Percentiles rank a stretch among this genome's conserved stretches.
phyloP scores from a whole-genome alignment of 805 yeast species.

The Kuraishia piskuri region DNA sequence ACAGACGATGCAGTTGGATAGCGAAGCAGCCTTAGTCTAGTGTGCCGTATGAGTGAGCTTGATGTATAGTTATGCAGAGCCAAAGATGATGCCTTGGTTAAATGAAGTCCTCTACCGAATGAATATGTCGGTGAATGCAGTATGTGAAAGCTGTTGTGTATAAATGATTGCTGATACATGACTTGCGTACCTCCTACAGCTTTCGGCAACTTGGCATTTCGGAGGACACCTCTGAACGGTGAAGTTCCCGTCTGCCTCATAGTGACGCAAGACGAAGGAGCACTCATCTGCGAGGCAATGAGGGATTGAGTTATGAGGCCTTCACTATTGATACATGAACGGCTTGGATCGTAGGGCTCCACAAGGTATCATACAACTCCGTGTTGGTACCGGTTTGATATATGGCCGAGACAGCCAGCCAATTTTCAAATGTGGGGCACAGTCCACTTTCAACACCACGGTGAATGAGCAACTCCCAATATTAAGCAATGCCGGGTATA shows the following conservation, averaged over 20 bases:
- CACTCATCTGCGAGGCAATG: background rate
- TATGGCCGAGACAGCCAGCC: no score
- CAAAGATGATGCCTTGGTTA: background rate
- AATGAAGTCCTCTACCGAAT: background rate
- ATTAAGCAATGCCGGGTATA: no score
- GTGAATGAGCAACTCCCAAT: no score
- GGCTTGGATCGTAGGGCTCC: background rate
- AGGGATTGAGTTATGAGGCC: background rate
- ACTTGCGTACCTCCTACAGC: no score
- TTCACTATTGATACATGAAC: background rate
- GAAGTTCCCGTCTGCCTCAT: background rate
- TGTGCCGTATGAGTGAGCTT: background rate
- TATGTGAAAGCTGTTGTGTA: background rate
- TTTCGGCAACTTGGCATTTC: background rate
- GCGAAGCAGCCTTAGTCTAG: background rate
- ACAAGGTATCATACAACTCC: no score
- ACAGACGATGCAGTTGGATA: background rate
- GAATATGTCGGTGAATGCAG: background rate
- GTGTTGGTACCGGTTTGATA: no score
- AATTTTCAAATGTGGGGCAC: no score
- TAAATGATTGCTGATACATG: no score
- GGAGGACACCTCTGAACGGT: no score
- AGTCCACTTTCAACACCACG: no score
- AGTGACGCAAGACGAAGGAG: background rate
- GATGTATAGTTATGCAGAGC: background rate